phyloP scores from a whole-genome alignment of 2,329 filamentous ascomycete genomes.

The Colletotrichum nymphaeae region DNA sequence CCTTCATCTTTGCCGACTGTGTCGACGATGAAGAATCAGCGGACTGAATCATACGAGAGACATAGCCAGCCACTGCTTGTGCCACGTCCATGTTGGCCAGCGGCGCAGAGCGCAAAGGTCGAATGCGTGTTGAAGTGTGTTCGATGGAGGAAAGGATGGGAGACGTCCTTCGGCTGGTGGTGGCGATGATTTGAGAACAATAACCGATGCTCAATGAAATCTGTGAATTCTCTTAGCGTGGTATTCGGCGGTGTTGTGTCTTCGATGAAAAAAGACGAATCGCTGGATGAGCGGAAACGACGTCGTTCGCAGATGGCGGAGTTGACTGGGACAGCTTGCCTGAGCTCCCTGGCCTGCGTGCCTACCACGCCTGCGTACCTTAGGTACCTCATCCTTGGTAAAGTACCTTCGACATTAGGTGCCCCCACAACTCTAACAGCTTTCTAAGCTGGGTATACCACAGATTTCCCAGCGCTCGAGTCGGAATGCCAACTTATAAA shows the following conservation, averaged over 20 bases:
- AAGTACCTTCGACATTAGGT: background rate
- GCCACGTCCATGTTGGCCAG: conserved; percentile 85
- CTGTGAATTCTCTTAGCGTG: background rate
- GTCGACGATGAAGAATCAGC: conserved; percentile 77
- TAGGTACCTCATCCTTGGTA: background rate
- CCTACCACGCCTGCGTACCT: background rate
- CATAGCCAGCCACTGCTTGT: conserved; percentile 91
- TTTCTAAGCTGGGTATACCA: background rate
- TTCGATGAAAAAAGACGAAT: background rate
- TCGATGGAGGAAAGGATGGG: background rate
- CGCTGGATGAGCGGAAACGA: background rate
- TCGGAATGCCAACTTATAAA: background rate
- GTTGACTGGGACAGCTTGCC: conserved; percentile 2
- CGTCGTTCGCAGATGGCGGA: background rate
- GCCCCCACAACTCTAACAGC: background rate
- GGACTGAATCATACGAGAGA: conserved; percentile 93
- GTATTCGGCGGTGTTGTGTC: background rate
- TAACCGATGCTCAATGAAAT: background rate
- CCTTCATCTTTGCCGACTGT: conserved; percentile 95
- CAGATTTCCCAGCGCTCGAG: background rate
- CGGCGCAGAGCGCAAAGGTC: conserved; percentile 33
- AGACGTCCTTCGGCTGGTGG: background rate
- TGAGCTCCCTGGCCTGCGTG: background rate
- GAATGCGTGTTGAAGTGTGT: background rate
- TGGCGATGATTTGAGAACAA: background rate